These are phyloP conservation scores for Trametes meyenii DNA, from an alignment of 768 basidiomycete genomes.

Conservation along the genomic window DNA sequence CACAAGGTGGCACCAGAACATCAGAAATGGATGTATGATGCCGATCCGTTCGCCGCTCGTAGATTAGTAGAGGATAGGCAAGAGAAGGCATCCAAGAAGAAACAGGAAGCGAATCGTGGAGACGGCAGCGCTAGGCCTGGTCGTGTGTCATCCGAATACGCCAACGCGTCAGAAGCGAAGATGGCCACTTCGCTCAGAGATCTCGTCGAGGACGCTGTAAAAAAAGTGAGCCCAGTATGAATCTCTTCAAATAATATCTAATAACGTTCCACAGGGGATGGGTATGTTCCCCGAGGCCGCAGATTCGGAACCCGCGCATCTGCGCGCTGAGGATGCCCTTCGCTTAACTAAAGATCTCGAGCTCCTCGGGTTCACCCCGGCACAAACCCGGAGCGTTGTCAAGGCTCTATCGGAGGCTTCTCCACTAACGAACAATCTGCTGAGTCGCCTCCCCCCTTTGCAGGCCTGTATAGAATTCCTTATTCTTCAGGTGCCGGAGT, in stretches of 20 bases:
- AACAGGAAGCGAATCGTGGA: constrained; percentile 36
- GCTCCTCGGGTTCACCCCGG: constrained; percentile 64
- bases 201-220: constrained; percentile 78
- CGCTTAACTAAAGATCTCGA: constrained; percentile 57
- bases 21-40: constrained; percentile 83
- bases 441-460: constrained; percentile 59
- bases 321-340: constrained; percentile 46
- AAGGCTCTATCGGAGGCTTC: constrained; percentile 63
- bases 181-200: constrained; percentile 81
- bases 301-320: constrained; percentile 37
- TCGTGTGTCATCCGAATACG: constrained; percentile 41
- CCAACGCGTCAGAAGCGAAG: constrained; percentile 70
- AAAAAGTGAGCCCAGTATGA: constrained; percentile 52
- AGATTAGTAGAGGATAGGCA: constrained; percentile 70
- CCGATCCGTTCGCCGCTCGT: constrained; percentile 81
- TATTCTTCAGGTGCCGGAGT: constrained; percentile 81
- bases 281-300: constrained; percentile 52
- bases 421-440: constrained; percentile 60
- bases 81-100: constrained; percentile 51
- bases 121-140: constrained; percentile 14
- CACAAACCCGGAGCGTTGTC: constrained; percentile 54
- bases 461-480: constrained; percentile 87
- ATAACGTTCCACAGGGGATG: constrained; percentile 45
- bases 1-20: constrained; percentile 71
- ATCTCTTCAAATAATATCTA: not conserved